Percentiles rank a stretch among this genome's conserved stretches.
phyloP scores from a whole-genome alignment of 345 rosid species.

The Gossypium ekmanianum region DNA sequence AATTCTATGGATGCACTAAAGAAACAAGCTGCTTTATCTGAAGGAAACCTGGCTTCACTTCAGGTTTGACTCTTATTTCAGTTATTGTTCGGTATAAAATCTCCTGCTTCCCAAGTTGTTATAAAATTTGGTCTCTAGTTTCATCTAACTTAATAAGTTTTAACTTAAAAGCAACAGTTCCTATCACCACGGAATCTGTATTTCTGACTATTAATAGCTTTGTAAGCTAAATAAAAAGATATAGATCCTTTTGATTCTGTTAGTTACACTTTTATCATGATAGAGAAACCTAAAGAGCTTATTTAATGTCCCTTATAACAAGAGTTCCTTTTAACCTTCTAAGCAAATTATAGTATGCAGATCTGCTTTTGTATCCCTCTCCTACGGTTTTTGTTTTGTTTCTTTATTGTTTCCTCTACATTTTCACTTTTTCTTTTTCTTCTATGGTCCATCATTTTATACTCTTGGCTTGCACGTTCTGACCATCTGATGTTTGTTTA shows the following conservation, averaged over 20 bases:
- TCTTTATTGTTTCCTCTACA: conserved; percentile 1
- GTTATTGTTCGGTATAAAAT: no score
- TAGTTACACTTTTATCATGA: background rate
- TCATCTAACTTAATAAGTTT: background rate
- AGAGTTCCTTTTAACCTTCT: background rate
- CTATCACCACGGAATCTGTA: background rate
- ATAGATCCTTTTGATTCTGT: background rate
- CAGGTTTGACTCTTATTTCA: conserved; percentile 51
- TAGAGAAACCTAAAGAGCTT: conserved; percentile 1
- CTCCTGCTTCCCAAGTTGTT: no score
- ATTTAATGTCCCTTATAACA: background rate
- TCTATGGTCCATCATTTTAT: background rate
- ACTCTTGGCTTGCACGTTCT: background rate
- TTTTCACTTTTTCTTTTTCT: background rate
- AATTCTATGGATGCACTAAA: conserved; percentile 73
- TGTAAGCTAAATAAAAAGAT: conserved; percentile 1
- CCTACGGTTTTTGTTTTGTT: background rate
- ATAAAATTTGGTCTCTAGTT: no score
- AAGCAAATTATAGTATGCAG: background rate
- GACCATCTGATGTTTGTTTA: conserved; percentile 6
- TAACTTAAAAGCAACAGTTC: background rate
- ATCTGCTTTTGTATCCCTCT: conserved; percentile 2
- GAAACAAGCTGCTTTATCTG: conserved; percentile 75
- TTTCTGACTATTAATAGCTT: background rate
- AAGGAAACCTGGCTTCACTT: conserved; percentile 85